Base-by-base conservation (phyloP, 768 basidiomycete species). In the Kwoniella europaea region DNA sequence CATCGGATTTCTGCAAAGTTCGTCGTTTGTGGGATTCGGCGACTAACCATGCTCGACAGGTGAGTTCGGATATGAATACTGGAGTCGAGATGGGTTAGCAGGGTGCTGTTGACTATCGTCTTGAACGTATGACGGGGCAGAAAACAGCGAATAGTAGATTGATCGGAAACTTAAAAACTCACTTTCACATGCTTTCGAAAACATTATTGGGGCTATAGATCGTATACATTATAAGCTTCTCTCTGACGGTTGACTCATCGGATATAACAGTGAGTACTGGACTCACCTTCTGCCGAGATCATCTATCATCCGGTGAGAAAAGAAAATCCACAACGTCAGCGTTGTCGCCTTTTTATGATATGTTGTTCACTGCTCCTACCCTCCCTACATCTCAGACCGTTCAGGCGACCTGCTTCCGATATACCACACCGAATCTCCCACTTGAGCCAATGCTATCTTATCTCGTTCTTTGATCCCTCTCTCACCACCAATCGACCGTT, bases 171-270 rank as follows among this genome's bases (percentile, higher is more conserved):
- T 16, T 10, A 16, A 9, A 50, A 46, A n/a, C n/a, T 79, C 76
- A 98, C 96, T 91, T 88, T 98, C 96, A 85, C 96, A 98, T 65
- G 96, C 96, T 85, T 98, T 98, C 86, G 93, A 94, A 84, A 98
- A 96, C 50, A 98, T 85, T 69, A 98, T 92, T 6, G 96, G 96
- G 10, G 94, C 96, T 91, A 76, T 3, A 27, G 27, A 27, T 27
- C 27, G 27, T 27, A 27, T 27, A 27, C 27, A 27, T 27, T 27
- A 27, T 27, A 27, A 27, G 27, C 27, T 27, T 27, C 27, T 27
- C 27, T 27, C 27, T 27, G 3, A 27, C 27, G 27, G 27, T 27
- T 27, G 27, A 27, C 27, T 27, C 27, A 3, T 27, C 27, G 27
- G 3, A 27, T 27, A 27, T 27, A 27, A 2, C 27, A 2, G 27